Percentiles rank a stretch among this genome's conserved stretches.
These are phyloP conservation scores for Penicillium sp. DNA, from an alignment of 2,329 filamentous ascomycete genomes.

Conservation along the genomic window DNA sequence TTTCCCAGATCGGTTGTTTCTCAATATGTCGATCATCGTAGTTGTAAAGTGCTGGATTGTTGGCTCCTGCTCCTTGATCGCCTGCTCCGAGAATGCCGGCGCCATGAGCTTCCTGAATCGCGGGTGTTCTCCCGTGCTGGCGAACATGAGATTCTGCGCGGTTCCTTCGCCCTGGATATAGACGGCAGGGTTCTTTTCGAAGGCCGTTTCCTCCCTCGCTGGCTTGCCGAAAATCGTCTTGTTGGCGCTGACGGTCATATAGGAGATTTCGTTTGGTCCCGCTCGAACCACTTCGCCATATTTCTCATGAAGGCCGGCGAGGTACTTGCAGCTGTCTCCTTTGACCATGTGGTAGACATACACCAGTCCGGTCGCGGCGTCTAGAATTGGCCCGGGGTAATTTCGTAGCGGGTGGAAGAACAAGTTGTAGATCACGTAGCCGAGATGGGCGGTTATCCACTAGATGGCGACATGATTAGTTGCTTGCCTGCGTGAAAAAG, in stretches of 20 bases:
- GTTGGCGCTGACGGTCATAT: constrained; percentile 5
- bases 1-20: constrained; percentile 1
- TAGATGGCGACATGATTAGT: not conserved
- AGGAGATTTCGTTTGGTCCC: constrained; percentile 11
- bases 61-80: constrained; percentile 6
- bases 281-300: constrained; percentile 13
- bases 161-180: constrained; percentile 2
- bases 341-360: constrained; percentile 9
- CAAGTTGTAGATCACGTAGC: not conserved
- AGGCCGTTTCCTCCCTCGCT: not conserved
- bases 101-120: constrained; percentile 2
- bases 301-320: constrained; percentile 9
- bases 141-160: constrained; percentile 1
- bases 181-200: constrained; percentile 6
- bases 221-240: constrained; percentile 10
- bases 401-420: constrained; percentile 9
- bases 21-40: constrained; percentile 16
- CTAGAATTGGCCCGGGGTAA: constrained; percentile 10
- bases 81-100: constrained; percentile 6
- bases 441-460: not conserved
- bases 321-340: constrained; percentile 8
- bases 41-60: not conserved
- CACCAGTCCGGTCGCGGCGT: constrained; percentile 2
- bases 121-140: not conserved
- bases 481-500: not conserved